Conservation (phyloP, 768 basidiomycete species). For the Russula dissimulans region DNA sequence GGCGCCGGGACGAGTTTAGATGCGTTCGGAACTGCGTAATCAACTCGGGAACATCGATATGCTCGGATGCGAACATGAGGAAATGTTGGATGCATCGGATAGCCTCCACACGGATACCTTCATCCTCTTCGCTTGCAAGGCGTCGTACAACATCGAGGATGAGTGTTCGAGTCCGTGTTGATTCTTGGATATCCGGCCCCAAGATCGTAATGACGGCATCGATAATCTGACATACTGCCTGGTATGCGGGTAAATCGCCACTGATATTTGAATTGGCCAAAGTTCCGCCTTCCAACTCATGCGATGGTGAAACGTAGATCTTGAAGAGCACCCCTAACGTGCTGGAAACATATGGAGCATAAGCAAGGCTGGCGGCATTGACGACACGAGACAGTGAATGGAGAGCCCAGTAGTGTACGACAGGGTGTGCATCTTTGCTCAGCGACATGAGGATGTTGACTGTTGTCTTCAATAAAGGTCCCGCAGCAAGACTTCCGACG, state of each 20-base stretch:
- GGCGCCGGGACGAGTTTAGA: conserved; percentile 70
- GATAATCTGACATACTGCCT: conserved; percentile 83
- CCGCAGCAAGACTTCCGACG: conserved; percentile 91
- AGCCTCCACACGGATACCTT: conserved; percentile 83
- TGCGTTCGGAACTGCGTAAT: conserved; percentile 71
- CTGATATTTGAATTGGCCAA: conserved; percentile 74
- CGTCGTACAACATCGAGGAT: conserved; percentile 80
- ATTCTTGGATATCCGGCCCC: conserved; percentile 93
- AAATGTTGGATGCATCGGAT: conserved; percentile 96
- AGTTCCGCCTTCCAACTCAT: conserved; percentile 88
- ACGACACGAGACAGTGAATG: conserved; percentile 80
- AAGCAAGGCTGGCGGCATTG: conserved; percentile 85
- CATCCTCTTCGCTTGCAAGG: conserved; percentile 78
- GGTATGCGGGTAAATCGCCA: conserved; percentile 87
- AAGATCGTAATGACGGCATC: conserved; percentile 90
- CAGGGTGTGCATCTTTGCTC: conserved; percentile 90
- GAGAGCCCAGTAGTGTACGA: conserved; percentile 92
- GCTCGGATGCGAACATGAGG: conserved; percentile 87
- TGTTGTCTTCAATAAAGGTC: conserved; percentile 89
- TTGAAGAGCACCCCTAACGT: conserved; percentile 88
- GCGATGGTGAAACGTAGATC: conserved; percentile 80
- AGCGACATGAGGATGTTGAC: conserved; percentile 93
- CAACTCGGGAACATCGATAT: conserved; percentile 72
- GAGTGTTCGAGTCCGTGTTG: conserved; percentile 64
- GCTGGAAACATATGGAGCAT: conserved; percentile 78